A percentile compares a stretch with the other conserved stretches of the same genome.
phyloP scores from a whole-genome alignment of 805 yeast species.

The Torulaspora franciscae region DNA sequence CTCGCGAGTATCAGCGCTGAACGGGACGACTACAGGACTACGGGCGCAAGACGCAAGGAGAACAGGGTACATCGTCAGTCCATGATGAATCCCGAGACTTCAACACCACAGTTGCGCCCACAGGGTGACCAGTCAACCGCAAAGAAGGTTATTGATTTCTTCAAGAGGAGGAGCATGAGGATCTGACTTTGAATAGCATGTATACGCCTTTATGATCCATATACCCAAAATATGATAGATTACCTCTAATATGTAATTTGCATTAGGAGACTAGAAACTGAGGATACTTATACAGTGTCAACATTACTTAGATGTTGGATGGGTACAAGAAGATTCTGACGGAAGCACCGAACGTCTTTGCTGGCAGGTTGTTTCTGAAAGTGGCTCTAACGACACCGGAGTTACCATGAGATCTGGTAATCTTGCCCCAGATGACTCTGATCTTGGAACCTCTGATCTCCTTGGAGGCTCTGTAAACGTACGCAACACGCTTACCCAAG shows the following conservation, averaged over 20 bases:
- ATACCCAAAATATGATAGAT: conserved; percentile 7
- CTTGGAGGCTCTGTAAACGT: conserved; percentile 98
- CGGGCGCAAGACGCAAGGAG: conserved; percentile 2
- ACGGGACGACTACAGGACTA: neutral
- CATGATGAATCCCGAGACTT: conserved; percentile 8
- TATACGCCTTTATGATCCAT: conserved; percentile 2
- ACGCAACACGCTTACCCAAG: conserved; percentile 99
- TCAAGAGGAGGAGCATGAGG: conserved; percentile 57
- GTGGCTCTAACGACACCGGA: conserved; percentile 97
- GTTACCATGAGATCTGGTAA: conserved; percentile 98
- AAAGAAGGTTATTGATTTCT: conserved; percentile 70
- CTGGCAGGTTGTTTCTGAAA: conserved; percentile 98
- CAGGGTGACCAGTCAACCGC: conserved; percentile 69
- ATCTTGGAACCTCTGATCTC: conserved; percentile 98
- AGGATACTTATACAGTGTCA: conserved; percentile 21
- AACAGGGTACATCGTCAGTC: conserved; percentile 13
- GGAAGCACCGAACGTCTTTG: conserved; percentile 99
- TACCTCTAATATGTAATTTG: conserved; percentile 12
- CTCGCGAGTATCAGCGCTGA: neutral
- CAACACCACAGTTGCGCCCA: conserved; percentile 18
- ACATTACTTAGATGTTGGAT: conserved; percentile 81
- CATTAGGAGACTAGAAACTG: conserved; percentile 12
- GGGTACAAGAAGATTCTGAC: conserved; percentile 99
- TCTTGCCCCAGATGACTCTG: conserved; percentile 99
- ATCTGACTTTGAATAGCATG: conserved; percentile 11